Evolutionary conservation across 768 basidiomycete species (phyloP).

Genomic region (Sporobolomyces pararoseus): DNA sequence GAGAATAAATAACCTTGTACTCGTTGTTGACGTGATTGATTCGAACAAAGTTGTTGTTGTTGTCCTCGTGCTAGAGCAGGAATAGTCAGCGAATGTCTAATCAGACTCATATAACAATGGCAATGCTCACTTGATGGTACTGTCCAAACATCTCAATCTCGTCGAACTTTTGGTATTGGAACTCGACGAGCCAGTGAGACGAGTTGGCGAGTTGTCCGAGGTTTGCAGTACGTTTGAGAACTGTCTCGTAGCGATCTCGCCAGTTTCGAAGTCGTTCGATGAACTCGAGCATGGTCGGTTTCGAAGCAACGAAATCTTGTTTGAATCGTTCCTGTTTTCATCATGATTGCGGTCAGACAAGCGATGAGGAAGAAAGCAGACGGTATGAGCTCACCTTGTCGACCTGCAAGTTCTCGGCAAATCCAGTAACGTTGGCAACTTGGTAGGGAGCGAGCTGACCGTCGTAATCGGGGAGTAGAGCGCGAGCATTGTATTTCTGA

Average conservation of each 20-base stretch:
- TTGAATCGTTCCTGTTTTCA: conserved; percentile 72
- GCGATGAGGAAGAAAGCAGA: too few species aligned
- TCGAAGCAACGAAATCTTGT: conserved; percentile 77
- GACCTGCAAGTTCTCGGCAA: conserved; percentile 49
- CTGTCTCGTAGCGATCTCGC: conserved; percentile 82
- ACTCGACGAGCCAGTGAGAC: conserved; percentile 92
- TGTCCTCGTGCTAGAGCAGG: conserved; percentile 77
- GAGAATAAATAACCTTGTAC: conserved; percentile 82
- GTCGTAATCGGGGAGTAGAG: conserved; percentile 49
- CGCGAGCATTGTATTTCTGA: conserved; percentile 52
- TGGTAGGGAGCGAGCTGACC: conserved; percentile 48
- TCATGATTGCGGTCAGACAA: too few species aligned
- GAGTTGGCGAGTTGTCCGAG: conserved; percentile 77
- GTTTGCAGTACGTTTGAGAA: conserved; percentile 67
- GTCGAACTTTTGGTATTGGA: conserved; percentile 94
- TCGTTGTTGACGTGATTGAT: conserved; percentile 86
- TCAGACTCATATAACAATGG: not conserved
- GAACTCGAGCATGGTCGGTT: conserved; percentile 78
- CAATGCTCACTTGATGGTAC: conserved; percentile 73
- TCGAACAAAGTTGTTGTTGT: conserved; percentile 79
- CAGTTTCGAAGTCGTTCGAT: conserved; percentile 83
- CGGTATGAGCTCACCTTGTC: conserved; percentile 49
- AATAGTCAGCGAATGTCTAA: not conserved
- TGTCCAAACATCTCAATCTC: conserved; percentile 99
- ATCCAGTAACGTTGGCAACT: conserved; percentile 51